These are phyloP conservation scores for Pythium dissotocum DNA, from an alignment of 352 stramenopile genomes.

Conservation along the genomic window DNA sequence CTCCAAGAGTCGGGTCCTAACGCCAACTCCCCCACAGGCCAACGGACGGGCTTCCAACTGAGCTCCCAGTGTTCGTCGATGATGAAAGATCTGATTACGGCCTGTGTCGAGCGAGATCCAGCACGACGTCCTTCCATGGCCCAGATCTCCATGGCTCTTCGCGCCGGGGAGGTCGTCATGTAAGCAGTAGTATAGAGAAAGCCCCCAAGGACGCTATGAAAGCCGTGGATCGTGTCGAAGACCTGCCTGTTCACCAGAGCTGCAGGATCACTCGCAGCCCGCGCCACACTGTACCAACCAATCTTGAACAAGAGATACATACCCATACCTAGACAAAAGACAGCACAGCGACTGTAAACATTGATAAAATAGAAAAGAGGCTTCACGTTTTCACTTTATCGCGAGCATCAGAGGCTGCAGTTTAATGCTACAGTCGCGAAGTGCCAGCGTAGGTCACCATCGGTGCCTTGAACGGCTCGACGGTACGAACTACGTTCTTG, in stretches of 20 bases:
- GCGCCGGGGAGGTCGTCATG: conserved; percentile 57
- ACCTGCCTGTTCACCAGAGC: not conserved
- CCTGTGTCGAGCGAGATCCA: conserved; percentile 60
- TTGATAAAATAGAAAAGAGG: conserved; percentile 3
- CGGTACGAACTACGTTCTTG: conserved; percentile 20
- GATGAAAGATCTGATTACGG: conserved; percentile 67
- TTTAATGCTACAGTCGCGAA: conserved; percentile 19
- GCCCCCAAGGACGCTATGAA: not conserved
- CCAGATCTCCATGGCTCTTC: conserved; percentile 59
- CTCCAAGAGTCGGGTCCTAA: conserved; percentile 30
- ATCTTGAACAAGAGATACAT: conserved; percentile 5
- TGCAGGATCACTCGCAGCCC: not conserved
- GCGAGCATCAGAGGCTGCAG: not conserved
- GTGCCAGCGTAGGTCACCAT: conserved; percentile 6
- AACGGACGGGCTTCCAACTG: conserved; percentile 56
- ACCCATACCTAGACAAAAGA: not conserved
- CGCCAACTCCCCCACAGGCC: conserved; percentile 37
- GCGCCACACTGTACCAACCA: not conserved
- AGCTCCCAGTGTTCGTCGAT: conserved; percentile 55
- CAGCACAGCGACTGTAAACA: not conserved
- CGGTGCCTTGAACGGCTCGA: not conserved
- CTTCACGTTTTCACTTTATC: not conserved
- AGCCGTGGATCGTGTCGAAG: not conserved
- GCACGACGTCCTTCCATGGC: conserved; percentile 55
- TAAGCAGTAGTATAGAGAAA: conserved; percentile 26